Evolutionary conservation across 1,139 yeast genomes (phyloP).

Genomic region (Geotrichum carabidarum): DNA sequence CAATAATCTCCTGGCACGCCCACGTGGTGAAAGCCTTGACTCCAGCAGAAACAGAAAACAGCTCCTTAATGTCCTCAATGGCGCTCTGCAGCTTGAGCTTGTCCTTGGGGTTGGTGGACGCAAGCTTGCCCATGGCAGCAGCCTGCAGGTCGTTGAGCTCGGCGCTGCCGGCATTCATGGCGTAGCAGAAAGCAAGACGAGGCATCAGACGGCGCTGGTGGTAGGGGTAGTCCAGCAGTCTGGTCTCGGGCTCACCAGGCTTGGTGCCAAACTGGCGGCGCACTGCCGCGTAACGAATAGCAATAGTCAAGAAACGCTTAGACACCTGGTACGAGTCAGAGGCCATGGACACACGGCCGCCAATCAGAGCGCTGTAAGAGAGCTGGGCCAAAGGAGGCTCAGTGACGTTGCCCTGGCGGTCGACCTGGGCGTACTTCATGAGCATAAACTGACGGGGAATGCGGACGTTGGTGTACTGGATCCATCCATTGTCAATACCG

Average conservation of each 20-base stretch:
- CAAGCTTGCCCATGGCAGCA: constrained; percentile 49
- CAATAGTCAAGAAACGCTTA: constrained; percentile 72
- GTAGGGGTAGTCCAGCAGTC: constrained; percentile 67
- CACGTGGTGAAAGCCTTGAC: constrained; percentile 82
- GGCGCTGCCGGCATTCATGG: constrained; percentile 66
- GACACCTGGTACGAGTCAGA: constrained; percentile 72
- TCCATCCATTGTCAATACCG: constrained; percentile 80
- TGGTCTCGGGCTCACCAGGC: constrained; percentile 35
- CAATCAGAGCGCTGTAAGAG: constrained; percentile 75
- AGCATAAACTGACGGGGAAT: constrained; percentile 79
- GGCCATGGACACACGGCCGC: constrained; percentile 86
- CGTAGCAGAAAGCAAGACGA: constrained; percentile 65
- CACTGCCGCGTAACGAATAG: constrained; percentile 79
- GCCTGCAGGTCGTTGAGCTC: constrained; percentile 51
- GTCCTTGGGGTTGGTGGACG: constrained; percentile 24
- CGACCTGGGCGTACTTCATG: constrained; percentile 68
- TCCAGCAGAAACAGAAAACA: constrained; percentile 78
- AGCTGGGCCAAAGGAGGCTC: constrained; percentile 73
- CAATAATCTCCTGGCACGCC: constrained; percentile 69
- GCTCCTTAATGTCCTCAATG: constrained; percentile 59
- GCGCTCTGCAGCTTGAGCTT: constrained; percentile 40
- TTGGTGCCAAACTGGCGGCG: constrained; percentile 70
- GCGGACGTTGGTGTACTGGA: constrained; percentile 72
- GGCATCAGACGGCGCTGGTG: constrained; percentile 84
- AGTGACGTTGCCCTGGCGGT: constrained; percentile 57